Evolutionary conservation across 2,329 filamentous ascomycete genomes (phyloP).

Genomic region (Aciculosporium take): DNA sequence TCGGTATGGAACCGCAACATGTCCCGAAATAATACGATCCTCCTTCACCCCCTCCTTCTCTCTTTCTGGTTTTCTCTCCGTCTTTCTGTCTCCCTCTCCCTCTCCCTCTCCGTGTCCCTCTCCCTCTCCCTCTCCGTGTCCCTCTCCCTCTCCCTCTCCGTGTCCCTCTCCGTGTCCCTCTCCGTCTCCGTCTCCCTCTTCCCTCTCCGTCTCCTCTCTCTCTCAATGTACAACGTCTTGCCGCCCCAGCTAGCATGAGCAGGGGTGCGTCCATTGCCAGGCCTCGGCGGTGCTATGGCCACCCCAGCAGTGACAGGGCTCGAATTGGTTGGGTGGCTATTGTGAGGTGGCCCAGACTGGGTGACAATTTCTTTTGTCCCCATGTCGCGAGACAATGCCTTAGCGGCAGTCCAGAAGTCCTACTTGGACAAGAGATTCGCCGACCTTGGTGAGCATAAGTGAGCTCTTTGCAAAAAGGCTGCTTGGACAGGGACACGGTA

Average conservation of each 20-base stretch:
- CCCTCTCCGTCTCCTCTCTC: too few species aligned
- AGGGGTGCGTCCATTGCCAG: constrained; percentile 10
- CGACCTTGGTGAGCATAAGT: not conserved
- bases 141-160: too few species aligned
- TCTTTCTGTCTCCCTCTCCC: not conserved
- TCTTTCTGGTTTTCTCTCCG: not conserved
- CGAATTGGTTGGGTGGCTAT: constrained; percentile 9
- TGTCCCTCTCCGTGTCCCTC: not conserved
- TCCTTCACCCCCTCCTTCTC: too few species aligned
- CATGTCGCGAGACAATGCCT: constrained; percentile 3
- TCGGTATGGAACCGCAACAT: constrained; percentile 1
- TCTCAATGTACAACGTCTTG: constrained; percentile 3
- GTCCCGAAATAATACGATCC: constrained; percentile 2
- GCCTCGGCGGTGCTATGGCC: constrained; percentile 9
- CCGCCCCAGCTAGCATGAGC: constrained; percentile 6
- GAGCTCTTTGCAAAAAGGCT: not conserved
- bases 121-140: not conserved
- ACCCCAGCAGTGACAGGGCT: constrained; percentile 9
- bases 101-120: not conserved
- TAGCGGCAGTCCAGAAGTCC: not conserved
- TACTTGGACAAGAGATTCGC: not conserved
- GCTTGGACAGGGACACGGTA: not conserved
- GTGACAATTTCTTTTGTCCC: constrained; percentile 4
- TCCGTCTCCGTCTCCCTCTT: not conserved
- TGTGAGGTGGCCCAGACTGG: constrained; percentile 7